These are phyloP conservation scores for Corchorus olitorius DNA, from an alignment of 345 rosid genomes.

Conservation along the genomic window DNA sequence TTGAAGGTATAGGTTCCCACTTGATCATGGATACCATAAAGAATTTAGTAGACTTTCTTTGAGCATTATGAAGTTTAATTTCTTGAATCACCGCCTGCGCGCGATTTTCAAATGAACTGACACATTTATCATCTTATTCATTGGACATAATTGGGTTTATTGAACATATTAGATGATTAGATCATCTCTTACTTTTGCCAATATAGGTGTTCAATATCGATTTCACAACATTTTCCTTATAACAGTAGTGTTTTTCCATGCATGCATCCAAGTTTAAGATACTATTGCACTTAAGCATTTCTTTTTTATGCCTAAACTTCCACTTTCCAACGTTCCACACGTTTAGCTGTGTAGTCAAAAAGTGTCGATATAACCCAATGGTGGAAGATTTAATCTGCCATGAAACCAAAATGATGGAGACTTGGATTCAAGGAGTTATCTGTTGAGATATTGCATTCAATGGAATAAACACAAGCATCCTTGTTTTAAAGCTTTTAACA, in stretches of 20 bases:
- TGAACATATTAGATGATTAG: too few species aligned
- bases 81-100: background rate
- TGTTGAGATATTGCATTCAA: background rate
- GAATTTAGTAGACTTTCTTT: background rate
- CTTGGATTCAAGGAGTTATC: too few species aligned
- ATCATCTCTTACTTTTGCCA: too few species aligned
- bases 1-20: conserved; percentile 20
- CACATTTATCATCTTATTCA: background rate
- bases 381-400: too few species aligned
- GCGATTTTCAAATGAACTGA: too few species aligned
- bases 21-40: background rate
- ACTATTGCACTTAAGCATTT: too few species aligned
- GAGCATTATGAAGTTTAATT: background rate
- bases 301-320: background rate
- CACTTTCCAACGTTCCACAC: background rate
- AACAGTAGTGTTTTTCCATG: background rate
- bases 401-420: too few species aligned
- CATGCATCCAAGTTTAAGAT: too few species aligned
- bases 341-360: too few species aligned
- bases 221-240: background rate
- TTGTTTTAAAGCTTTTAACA: too few species aligned
- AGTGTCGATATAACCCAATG: too few species aligned
- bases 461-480: background rate
- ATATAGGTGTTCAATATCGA: background rate
- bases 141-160: background rate